Base-by-base conservation (phyloP, 805 yeast species). In the Candida corydali region DNA sequence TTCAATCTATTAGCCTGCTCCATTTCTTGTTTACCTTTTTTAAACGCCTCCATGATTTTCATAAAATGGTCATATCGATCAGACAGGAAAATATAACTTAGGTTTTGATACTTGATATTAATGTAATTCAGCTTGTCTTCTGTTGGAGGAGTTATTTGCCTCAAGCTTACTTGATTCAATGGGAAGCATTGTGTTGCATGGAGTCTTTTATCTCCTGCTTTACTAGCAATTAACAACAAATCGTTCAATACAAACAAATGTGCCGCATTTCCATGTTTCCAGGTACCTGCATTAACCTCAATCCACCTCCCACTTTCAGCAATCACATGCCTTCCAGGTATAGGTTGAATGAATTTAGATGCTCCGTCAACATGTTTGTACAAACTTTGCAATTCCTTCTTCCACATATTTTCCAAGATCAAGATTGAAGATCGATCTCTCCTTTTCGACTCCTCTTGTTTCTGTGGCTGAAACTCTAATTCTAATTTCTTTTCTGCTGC, bases 331-430 rank as follows among this genome's bases (percentile, higher is more conserved):
- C 96, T 72, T 3, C 89, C 93, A 0, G 89, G 86, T 6, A 75
- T 56, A 1, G 85, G 77, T 15, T 87, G 83, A 26, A 88, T 68
- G 41, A 73, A 76, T 50, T 84, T 84, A 48, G 85, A 89, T 1
- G 95, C 88, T n/a, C 96, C 94, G 45, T 89, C 96, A 11, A 89
- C 95, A 44, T 83, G 86, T 47, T 78, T 78, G 57, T 82, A 87
- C 35, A 88, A 61, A 7, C 76, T 71, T 37, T 74, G 76, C 51
- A 88, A 64, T 51, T 84, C 87, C 29, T 69, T 68, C 11, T 80
- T 83, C 96, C 96, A 87, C 67, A 84, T 75, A 49, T 80, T 80
- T 54, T 86, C 91, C 35, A 88, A 62, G 37, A 85, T 76, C 36
- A 82, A 49, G 35, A 87, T 77, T 37, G 88, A 79, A 42, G 81